Evolutionary conservation across 2,329 filamentous ascomycete genomes (phyloP).

Genomic region (Sclerotinia minor): DNA sequence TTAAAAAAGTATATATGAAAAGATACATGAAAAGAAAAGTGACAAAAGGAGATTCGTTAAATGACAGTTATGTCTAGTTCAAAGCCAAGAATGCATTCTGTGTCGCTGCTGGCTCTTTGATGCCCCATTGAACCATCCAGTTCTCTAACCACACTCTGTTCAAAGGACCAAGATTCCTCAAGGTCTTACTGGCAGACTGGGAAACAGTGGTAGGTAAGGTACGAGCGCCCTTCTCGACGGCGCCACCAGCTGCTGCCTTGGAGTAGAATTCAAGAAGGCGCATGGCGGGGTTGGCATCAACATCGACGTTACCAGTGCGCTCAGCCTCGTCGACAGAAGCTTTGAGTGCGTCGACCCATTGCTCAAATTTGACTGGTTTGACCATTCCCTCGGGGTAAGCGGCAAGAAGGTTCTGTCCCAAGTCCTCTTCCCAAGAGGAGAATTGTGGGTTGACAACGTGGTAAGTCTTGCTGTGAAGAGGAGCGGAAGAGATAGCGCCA

Average conservation of each 20-base stretch:
- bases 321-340: constrained; percentile 41
- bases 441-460: constrained; percentile 51
- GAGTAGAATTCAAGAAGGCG: constrained; percentile 55
- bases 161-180: constrained; percentile 46
- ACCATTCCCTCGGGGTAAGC: constrained; percentile 46
- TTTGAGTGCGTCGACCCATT: constrained; percentile 50
- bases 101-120: constrained; percentile 23
- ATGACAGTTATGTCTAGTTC: constrained; percentile 11
- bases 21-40: neutral
- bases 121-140: constrained; percentile 52
- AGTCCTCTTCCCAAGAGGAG: constrained; percentile 44
- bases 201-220: constrained; percentile 18
- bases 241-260: constrained; percentile 42
- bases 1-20: neutral
- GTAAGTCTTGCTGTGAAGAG: constrained; percentile 43
- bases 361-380: constrained; percentile 45
- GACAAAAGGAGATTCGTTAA: neutral
- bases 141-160: constrained; percentile 48
- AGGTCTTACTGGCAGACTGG: constrained; percentile 45
- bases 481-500: constrained; percentile 14
- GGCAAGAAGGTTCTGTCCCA: constrained; percentile 46
- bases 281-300: constrained; percentile 50
- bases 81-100: constrained; percentile 4
- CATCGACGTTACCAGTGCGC: constrained; percentile 44
- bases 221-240: constrained; percentile 37